These are phyloP conservation scores for Talaromyces piceae DNA, from an alignment of 2,329 filamentous ascomycete genomes.

Conservation along the genomic window DNA sequence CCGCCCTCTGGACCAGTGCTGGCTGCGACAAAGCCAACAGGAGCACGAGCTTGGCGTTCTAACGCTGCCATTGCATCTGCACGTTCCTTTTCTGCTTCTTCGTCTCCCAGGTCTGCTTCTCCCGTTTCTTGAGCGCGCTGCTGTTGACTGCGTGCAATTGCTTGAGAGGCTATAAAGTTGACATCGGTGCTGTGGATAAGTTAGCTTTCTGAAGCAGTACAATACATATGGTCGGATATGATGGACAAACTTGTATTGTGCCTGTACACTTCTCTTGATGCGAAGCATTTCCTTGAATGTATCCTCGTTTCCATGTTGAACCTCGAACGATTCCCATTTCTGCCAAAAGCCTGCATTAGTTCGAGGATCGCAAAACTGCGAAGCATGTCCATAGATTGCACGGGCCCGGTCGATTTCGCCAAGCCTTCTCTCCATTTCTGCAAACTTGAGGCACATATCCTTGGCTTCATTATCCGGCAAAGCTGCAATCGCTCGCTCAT, in stretches of 20 bases:
- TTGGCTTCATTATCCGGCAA: conserved; percentile 87
- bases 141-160: conserved; percentile 70
- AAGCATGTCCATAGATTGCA: conserved; percentile 93
- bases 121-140: conserved; percentile 39
- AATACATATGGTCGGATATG: not conserved
- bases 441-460: conserved; percentile 98
- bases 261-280: conserved; percentile 94
- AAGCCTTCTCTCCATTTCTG: conserved; percentile 86
- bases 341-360: conserved; percentile 88
- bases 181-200: conserved; percentile 67
- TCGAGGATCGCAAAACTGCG: conserved; percentile 92
- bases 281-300: conserved; percentile 99
- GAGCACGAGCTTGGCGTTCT: conserved; percentile 80
- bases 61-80: conserved; percentile 83
- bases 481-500: conserved; percentile 91
- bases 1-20: conserved; percentile 64
- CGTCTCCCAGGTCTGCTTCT: conserved; percentile 31
- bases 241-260: conserved; percentile 73
- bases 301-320: conserved; percentile 96
- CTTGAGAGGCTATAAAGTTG: conserved; percentile 95
- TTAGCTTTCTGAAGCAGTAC: conserved; percentile 3
- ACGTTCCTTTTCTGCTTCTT: conserved; percentile 38
- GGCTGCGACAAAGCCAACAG: conserved; percentile 83
- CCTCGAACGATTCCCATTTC: conserved; percentile 96
- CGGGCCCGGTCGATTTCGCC: conserved; percentile 92